A percentile compares a stretch with the other conserved stretches of the same genome.
Conservation (phyloP, 768 basidiomycete genomes). For the Suillus subluteus region DNA sequence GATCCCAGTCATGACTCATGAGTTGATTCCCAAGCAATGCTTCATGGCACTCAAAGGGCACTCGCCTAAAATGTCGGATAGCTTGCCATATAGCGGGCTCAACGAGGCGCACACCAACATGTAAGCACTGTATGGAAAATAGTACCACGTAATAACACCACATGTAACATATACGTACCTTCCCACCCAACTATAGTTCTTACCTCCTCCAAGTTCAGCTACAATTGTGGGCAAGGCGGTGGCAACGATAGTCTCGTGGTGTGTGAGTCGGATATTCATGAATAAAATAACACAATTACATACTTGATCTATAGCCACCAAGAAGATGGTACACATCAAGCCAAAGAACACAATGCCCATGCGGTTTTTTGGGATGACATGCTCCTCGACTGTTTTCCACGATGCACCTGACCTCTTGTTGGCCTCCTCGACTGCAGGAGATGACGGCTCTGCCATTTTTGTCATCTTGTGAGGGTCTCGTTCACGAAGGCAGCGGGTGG, state of each 20-base stretch:
- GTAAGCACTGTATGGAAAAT: slow-evolving; percentile 40
- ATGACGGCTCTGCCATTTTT: neutral
- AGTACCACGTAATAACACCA: neutral
- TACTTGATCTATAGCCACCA: slow-evolving; percentile 54
- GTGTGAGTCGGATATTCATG: too few relatives aligned
- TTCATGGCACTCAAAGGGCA: slow-evolving; percentile 5
- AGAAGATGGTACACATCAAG: slow-evolving; percentile 46
- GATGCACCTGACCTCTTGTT: slow-evolving; percentile 32
- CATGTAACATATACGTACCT: slow-evolving; percentile 30
- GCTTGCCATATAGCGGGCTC: slow-evolving; percentile 51
- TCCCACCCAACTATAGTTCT: slow-evolving; percentile 54
- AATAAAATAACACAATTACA: slow-evolving; percentile 1
- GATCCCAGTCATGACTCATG: neutral
- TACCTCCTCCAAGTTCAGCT: slow-evolving; percentile 45
- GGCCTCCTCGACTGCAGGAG: neutral
- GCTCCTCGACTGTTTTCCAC: slow-evolving; percentile 44
- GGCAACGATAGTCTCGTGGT: slow-evolving; percentile 44
- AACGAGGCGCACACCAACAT: slow-evolving; percentile 47
- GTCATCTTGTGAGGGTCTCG: slow-evolving; percentile 1
- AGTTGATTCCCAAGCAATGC: neutral
- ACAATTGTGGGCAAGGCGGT: slow-evolving; percentile 57
- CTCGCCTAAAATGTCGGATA: slow-evolving; percentile 44
- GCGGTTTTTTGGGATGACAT: slow-evolving; percentile 46
- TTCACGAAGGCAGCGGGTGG: neutral
- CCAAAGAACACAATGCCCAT: slow-evolving; percentile 46